Percentiles rank a stretch among this genome's conserved stretches.
phyloP scores from a whole-genome alignment of 2,329 filamentous ascomycete species.

The Sporothrix schenckii region DNA sequence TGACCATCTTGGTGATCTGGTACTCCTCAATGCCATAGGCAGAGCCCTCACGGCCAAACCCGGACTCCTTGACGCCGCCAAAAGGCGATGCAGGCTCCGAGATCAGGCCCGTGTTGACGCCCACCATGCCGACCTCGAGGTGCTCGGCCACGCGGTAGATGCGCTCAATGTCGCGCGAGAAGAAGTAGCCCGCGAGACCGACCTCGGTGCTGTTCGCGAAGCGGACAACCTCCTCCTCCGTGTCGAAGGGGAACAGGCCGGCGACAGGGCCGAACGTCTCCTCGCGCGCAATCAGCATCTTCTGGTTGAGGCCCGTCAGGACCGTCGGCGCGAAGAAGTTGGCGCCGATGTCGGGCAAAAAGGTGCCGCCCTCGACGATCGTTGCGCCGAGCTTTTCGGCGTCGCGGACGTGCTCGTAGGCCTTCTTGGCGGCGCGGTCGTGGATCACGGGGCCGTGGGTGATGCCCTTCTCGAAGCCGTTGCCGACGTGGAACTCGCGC shows the following conservation, averaged over 20 bases:
- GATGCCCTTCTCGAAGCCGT: slow-evolving; percentile 68
- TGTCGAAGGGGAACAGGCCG: slow-evolving; percentile 84
- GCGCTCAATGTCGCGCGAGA: slow-evolving; percentile 65
- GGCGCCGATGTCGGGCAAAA: slow-evolving; percentile 70
- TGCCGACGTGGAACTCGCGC: slow-evolving; percentile 72
- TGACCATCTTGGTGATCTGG: slow-evolving; percentile 70
- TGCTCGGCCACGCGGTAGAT: slow-evolving; percentile 66
- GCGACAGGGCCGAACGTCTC: slow-evolving; percentile 97
- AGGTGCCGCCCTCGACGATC: slow-evolving; percentile 74
- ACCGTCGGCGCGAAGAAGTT: slow-evolving; percentile 94
- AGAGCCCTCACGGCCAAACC: slow-evolving; percentile 78
- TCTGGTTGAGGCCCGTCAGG: slow-evolving; percentile 78
- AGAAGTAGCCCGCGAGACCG: slow-evolving; percentile 93
- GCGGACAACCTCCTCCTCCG: slow-evolving; percentile 83
- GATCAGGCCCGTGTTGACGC: slow-evolving; percentile 74
- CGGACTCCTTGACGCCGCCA: slow-evolving; percentile 80
- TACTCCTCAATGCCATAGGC: slow-evolving; percentile 79
- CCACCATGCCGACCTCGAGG: slow-evolving; percentile 85
- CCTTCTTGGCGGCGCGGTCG: slow-evolving; percentile 77
- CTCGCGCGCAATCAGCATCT: slow-evolving; percentile 83
- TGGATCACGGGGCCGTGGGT: slow-evolving; percentile 88
- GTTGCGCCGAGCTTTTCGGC: slow-evolving; percentile 76
- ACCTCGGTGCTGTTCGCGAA: slow-evolving; percentile 82
- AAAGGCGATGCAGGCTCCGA: slow-evolving; percentile 65
- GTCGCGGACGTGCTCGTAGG: slow-evolving; percentile 77